These are phyloP conservation scores for Phytophthora meadii DNA, from an alignment of 352 stramenopile genomes.

Conservation along the genomic window DNA sequence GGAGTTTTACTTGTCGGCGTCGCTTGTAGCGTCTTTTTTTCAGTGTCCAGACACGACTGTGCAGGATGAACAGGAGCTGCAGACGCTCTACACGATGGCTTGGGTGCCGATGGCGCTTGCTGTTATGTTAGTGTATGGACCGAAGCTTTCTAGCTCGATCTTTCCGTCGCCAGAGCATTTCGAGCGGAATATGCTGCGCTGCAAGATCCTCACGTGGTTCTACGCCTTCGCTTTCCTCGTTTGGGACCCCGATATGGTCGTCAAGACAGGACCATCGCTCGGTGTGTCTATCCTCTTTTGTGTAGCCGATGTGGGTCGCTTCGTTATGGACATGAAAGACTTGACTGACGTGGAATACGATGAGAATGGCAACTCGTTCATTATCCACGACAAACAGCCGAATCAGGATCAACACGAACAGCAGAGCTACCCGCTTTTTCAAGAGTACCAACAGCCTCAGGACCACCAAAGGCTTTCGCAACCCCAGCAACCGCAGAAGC, in stretches of 20 bases:
- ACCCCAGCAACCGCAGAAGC: constrained; percentile 12
- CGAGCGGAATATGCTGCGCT: constrained; percentile 68
- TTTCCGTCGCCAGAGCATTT: constrained; percentile 68
- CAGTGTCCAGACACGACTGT: constrained; percentile 54
- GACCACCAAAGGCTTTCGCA: background rate
- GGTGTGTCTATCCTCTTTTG: constrained; percentile 77
- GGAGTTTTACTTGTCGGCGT: constrained; percentile 78
- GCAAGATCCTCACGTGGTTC: constrained; percentile 75
- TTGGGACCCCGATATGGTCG: constrained; percentile 72
- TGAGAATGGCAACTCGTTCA: constrained; percentile 52
- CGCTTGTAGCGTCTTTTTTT: constrained; percentile 77
- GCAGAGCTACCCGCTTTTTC: too few relatives aligned
- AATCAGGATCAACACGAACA: constrained; percentile 5
- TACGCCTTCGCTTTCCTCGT: constrained; percentile 69
- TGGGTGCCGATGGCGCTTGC: constrained; percentile 62
- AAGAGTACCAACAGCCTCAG: constrained; percentile 7
- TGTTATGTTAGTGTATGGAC: constrained; percentile 60
- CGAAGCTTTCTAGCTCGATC: constrained; percentile 43
- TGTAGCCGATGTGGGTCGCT: constrained; percentile 70
- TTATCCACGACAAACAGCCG: constrained; percentile 15
- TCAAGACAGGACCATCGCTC: constrained; percentile 75
- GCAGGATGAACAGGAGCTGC: constrained; percentile 73
- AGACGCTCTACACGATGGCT: constrained; percentile 70
- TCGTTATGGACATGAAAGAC: constrained; percentile 75
- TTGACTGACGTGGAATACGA: constrained; percentile 77